phyloP scores from a whole-genome alignment of 345 rosid species.

The Ceriops zippeliana region DNA sequence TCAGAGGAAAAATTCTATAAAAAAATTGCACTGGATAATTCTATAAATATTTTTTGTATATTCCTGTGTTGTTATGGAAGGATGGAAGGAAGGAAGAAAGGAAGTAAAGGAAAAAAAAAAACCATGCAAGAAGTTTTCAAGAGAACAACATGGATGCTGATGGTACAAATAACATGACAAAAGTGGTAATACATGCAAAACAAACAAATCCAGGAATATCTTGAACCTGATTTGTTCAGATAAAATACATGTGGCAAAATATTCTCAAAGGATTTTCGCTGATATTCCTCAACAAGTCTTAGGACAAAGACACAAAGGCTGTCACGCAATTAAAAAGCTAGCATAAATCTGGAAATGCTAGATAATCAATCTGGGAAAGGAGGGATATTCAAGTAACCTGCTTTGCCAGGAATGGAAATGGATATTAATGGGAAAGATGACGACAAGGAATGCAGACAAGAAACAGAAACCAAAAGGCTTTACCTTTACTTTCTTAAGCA shows the following conservation, averaged over 20 bases:
- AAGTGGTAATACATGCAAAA: constrained; percentile 3
- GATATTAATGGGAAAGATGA: constrained; percentile 9
- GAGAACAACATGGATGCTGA: neutral
- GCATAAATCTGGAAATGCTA: neutral
- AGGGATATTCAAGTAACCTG: constrained; percentile 1
- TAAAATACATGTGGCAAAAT: constrained; percentile 25
- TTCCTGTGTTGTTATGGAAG: no score
- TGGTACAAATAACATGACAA: neutral
- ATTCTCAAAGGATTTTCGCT: constrained; percentile 24
- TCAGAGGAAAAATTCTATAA: neutral
- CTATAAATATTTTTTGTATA: no score
- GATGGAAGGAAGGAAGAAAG: no score
- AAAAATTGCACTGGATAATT: no score
- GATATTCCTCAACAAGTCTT: constrained; percentile 22
- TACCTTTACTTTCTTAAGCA: constrained; percentile 75
- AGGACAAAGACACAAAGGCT: constrained; percentile 4
- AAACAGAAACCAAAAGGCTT: neutral
- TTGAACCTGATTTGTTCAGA: constrained; percentile 13
- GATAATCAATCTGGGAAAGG: neutral
- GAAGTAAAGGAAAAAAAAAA: no score
- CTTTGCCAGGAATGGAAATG: constrained; percentile 22
- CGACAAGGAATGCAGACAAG: constrained; percentile 2
- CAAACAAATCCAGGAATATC: constrained; percentile 22
- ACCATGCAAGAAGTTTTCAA: neutral
- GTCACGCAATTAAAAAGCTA: neutral